Conservation (phyloP, 306 rosid species). For the Purshia tridentata region DNA sequence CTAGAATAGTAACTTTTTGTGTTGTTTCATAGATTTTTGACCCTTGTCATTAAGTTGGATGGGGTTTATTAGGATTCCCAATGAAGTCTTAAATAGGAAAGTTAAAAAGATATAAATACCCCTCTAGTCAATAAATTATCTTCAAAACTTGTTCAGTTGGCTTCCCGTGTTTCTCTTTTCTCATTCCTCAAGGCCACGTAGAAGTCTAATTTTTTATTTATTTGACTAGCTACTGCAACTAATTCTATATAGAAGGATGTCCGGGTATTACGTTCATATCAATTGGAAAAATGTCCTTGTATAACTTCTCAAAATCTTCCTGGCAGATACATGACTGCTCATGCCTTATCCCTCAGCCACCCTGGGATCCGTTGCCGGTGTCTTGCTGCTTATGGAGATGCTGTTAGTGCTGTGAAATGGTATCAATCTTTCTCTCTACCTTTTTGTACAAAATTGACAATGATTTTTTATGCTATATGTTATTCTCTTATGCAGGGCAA, state of each 20-base stretch:
- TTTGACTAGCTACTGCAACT: not conserved
- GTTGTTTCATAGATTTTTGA: slow-evolving; percentile 4
- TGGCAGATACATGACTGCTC: slow-evolving; percentile 94
- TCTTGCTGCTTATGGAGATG: slow-evolving; percentile 99
- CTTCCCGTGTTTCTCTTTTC: not conserved
- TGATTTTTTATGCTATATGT: slow-evolving; percentile 23
- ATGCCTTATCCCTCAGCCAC: slow-evolving; percentile 91
- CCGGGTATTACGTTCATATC: not conserved
- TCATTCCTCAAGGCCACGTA: not conserved
- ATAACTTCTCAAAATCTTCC: slow-evolving; percentile 18
- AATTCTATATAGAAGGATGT: not conserved
- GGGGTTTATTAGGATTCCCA: not conserved
- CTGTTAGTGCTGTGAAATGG: slow-evolving; percentile 99
- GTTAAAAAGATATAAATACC: not conserved
- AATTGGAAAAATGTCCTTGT: not conserved
- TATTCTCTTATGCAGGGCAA: slow-evolving; percentile 74
- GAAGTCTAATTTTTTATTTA: not conserved
- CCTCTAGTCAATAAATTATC: not conserved
- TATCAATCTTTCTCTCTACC: slow-evolving; percentile 28
- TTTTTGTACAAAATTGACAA: not conserved
- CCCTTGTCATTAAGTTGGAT: not conserved
- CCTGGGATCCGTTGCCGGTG: slow-evolving; percentile 98
- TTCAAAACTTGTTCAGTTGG: not conserved
- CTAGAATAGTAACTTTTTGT: not conserved
- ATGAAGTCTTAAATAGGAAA: not conserved